Base-by-base conservation (phyloP, 257 asterid species). In the Leptodermis oblonga region DNA sequence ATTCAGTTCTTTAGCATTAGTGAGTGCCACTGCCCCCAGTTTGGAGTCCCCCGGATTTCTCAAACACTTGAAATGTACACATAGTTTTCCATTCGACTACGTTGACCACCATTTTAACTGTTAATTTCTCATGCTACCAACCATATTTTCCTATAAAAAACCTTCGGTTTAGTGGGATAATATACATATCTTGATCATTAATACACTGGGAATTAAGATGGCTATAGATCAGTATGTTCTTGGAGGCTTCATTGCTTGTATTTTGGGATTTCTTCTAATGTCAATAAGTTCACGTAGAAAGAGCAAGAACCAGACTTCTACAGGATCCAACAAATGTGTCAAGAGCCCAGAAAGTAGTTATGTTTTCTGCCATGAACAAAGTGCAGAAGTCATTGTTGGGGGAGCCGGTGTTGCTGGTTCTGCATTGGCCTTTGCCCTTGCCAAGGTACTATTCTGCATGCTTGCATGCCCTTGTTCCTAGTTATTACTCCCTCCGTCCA, bases 371-470 rank as follows among this genome's bases (percentile, higher is more conserved):
- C 28, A 28, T 14, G 36, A 7, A 2, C 41, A 23, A 65, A 43
- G 56, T 4, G 13, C 69, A 45, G 56, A 65, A 15, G 37, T 65
- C 0, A 45, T 65, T 36, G 0, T 65, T 10, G 56, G 43, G 22
- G 69, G 69, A 43, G 69, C 69, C n/a, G 69, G 41, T 2, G 91
- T 86, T 14, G 86, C 86, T 31, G 87, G 88, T 14, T 82, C 85
- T 20, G 81, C 91, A n/a, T 71, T 86, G 30, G 91, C 91, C 49
- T 43, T 11, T 43, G 49, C 49, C 18, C 49, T 43, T 43, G 49
- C 49, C 49, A 11, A 43, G 49, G 49, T 43, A 43, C 49, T 41
- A 41, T 41, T 41, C 13, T 5, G 45, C 13, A 41, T 41, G 10
- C 13, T 10, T 41, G 45, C 45, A 41, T 34, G 4, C n/a, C n/a